These are phyloP conservation scores for Neofusicoccum laricinum DNA, from an alignment of 2,329 filamentous ascomycete genomes.

Conservation along the genomic window DNA sequence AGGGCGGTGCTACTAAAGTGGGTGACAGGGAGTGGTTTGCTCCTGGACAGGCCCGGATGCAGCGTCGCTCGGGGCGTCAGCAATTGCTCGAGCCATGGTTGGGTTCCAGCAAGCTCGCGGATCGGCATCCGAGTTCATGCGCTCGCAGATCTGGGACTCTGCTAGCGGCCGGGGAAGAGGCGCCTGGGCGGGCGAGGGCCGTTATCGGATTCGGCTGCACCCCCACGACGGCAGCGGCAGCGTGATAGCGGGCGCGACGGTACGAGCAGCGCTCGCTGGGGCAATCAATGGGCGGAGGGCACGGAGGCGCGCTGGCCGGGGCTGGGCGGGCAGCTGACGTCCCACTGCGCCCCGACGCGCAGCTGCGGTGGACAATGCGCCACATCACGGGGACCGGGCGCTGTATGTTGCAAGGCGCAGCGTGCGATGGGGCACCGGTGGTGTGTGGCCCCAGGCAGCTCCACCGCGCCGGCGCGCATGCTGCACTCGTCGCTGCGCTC, in stretches of 20 bases:
- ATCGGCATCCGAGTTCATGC: conserved; percentile 10
- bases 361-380: conserved; percentile 11
- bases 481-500: background rate
- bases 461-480: background rate
- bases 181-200: background rate
- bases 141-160: background rate
- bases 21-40: background rate
- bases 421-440: background rate
- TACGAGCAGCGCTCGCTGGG: background rate
- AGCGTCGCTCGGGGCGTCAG: background rate
- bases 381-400: conserved; percentile 8
- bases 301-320: background rate
- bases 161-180: background rate
- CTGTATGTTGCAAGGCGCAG: conserved; percentile 12
- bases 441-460: conserved; percentile 2
- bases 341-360: conserved; percentile 12
- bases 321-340: conserved; percentile 11
- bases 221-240: background rate
- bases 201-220: background rate
- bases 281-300: background rate
- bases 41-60: conserved; percentile 2
- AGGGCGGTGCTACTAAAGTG: background rate
- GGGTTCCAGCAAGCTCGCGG: conserved; percentile 10
- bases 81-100: conserved; percentile 9
- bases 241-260: background rate